These are phyloP conservation scores for Apiospora koreana DNA, from an alignment of 2,329 filamentous ascomycete species.

Conservation along the genomic window DNA sequence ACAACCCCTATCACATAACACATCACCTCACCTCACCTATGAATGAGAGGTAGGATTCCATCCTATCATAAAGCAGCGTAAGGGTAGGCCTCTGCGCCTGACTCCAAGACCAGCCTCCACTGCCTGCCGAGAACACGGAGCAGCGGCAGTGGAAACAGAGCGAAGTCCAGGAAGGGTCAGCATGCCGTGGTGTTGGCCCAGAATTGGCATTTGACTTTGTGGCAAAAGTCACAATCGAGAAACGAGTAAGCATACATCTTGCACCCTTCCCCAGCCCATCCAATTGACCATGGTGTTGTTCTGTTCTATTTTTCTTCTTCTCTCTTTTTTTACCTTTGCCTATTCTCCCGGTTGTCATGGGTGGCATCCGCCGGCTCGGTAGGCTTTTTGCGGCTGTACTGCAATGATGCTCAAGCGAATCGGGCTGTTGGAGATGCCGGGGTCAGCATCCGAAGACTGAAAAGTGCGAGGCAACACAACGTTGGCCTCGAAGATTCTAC, in stretches of 20 bases:
- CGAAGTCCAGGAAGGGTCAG: not conserved
- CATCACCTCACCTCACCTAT: no score
- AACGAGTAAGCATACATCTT: not conserved
- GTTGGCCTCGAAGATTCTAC: not conserved
- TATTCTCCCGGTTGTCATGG: not conserved
- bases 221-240: no score
- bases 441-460: not conserved
- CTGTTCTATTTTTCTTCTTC: not conserved
- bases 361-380: no score
- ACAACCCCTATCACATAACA: no score
- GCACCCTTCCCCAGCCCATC: not conserved
- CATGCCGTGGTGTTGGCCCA: not conserved
- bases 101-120: not conserved
- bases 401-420: no score
- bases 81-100: no score
- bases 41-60: no score
- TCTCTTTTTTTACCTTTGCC: not conserved
- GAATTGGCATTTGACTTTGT: not conserved
- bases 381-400: no score
- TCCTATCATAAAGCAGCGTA: not conserved
- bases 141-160: no score
- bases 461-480: not conserved
- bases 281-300: not conserved
- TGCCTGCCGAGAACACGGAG: not conserved
- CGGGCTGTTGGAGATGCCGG: not conserved